These are phyloP conservation scores for Stropharia rugosoannulata DNA, from an alignment of 768 basidiomycete species.

Conservation along the genomic window DNA sequence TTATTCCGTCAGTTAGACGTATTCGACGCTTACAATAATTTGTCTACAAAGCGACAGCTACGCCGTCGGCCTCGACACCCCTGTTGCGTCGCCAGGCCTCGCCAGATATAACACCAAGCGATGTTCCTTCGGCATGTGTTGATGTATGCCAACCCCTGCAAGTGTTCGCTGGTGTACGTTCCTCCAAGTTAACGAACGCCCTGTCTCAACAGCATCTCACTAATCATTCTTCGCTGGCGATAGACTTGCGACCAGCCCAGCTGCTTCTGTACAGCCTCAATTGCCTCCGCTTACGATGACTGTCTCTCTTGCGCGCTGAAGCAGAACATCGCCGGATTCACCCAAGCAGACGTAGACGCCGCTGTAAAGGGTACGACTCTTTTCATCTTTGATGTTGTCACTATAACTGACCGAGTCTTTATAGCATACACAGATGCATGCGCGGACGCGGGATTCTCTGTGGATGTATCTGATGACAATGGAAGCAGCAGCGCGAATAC, in stretches of 20 bases:
- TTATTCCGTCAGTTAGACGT: background rate
- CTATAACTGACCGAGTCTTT: background rate
- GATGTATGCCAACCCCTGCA: slow-evolving; percentile 5
- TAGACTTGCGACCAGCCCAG: slow-evolving; percentile 9
- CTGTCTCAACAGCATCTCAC: background rate
- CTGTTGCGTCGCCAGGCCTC: slow-evolving; percentile 8
- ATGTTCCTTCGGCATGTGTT: slow-evolving; percentile 11
- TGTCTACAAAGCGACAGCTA: background rate
- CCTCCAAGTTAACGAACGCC: background rate
- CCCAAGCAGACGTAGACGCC: slow-evolving; percentile 9
- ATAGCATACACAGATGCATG: background rate
- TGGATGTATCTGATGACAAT: background rate
- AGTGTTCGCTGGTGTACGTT: background rate
- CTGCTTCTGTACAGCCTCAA: slow-evolving; percentile 14
- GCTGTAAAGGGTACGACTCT: slow-evolving; percentile 8
- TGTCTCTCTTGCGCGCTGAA: slow-evolving; percentile 15
- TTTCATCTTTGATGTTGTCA: background rate
- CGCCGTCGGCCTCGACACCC: background rate
- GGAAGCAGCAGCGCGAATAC: background rate
- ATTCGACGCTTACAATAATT: background rate
- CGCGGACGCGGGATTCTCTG: background rate
- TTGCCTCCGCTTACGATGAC: slow-evolving; percentile 6
- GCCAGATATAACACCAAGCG: slow-evolving; percentile 10
- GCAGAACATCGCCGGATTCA: slow-evolving; percentile 3
- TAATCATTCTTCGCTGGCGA: background rate